Conservation (phyloP, 2,329 filamentous ascomycete species). For the Aspergillus transmontanensis region DNA sequence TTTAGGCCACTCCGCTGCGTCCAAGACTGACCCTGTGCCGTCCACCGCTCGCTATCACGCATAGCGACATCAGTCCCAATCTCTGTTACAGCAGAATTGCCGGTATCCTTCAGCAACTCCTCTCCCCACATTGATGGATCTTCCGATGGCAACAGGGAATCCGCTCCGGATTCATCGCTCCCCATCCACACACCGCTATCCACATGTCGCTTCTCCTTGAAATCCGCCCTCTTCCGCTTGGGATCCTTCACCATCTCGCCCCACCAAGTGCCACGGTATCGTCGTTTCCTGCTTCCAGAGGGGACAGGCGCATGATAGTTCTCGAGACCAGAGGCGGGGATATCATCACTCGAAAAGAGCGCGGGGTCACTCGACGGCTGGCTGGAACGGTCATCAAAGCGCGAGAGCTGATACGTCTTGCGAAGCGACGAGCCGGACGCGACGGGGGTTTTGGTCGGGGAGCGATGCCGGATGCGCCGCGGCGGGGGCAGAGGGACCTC, state of each 20-base stretch:
- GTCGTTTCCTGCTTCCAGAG: slow-evolving; percentile 37
- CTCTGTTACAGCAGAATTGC: slow-evolving; percentile 15
- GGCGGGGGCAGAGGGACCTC: slow-evolving; percentile 43
- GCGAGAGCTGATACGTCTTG: slow-evolving; percentile 30
- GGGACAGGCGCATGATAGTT: slow-evolving; percentile 40
- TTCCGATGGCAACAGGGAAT: slow-evolving; percentile 36
- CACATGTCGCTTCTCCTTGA: slow-evolving; percentile 47
- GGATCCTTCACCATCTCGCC: slow-evolving; percentile 40
- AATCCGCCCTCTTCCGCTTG: slow-evolving; percentile 44
- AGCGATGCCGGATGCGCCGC: slow-evolving; percentile 38
- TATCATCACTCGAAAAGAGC: slow-evolving; percentile 51
- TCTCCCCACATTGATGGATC: slow-evolving; percentile 42
- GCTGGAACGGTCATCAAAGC: slow-evolving; percentile 40
- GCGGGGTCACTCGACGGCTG: slow-evolving; percentile 48
- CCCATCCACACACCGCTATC: slow-evolving; percentile 54
- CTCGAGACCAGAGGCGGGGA: slow-evolving; percentile 48
- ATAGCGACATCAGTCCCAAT: neutral
- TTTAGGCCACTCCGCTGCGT: slow-evolving; percentile 23
- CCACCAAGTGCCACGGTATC: slow-evolving; percentile 51
- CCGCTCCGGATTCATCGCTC: slow-evolving; percentile 45
- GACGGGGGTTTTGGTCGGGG: slow-evolving; percentile 26
- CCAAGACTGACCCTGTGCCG: slow-evolving; percentile 2
- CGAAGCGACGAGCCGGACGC: slow-evolving; percentile 23
- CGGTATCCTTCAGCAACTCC: slow-evolving; percentile 36
- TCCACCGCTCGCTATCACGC: neutral